A percentile compares a stretch with the other conserved stretches of the same genome.
Evolutionary conservation across 176 grass and related monocot species (phyloP).

Genomic region (Avena insularis): DNA sequence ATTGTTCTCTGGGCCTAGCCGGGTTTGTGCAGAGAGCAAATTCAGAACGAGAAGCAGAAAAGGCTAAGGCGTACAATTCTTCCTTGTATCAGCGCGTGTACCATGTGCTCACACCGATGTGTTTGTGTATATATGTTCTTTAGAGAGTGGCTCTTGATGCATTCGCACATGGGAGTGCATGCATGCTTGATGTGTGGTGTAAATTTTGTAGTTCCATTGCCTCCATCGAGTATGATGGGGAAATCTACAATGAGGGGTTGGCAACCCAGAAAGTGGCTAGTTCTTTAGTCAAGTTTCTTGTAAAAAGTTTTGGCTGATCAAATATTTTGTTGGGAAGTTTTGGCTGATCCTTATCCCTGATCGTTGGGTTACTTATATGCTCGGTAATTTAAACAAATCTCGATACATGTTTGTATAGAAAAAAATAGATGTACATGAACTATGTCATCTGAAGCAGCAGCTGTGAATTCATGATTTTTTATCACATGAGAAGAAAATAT

Average conservation of each 20-base stretch:
- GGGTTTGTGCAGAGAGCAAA: slow-evolving; percentile 8
- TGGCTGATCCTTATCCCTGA: slow-evolving; percentile 6
- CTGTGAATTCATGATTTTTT: neutral
- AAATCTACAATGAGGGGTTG: slow-evolving; percentile 8
- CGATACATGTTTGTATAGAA: neutral
- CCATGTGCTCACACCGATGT: neutral
- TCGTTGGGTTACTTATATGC: neutral
- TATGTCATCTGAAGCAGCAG: neutral
- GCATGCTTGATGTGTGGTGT: slow-evolving; percentile 6
- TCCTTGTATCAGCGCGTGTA: neutral
- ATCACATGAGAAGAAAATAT: neutral
- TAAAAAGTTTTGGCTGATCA: slow-evolving; percentile 27
- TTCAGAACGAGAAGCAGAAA: neutral
- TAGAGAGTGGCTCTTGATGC: neutral
- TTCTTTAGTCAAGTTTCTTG: slow-evolving; percentile 6
- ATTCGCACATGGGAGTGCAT: neutral
- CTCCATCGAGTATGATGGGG: neutral
- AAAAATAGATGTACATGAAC: slow-evolving; percentile 6
- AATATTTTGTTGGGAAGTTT: neutral
- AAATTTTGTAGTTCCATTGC: slow-evolving; percentile 39
- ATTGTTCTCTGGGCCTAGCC: neutral
- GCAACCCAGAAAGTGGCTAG: neutral
- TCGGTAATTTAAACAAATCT: neutral
- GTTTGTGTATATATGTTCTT: slow-evolving; percentile 15
- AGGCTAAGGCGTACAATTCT: slow-evolving; percentile 1